A percentile compares a stretch with the other conserved stretches of the same genome.
These are phyloP conservation scores for Candida vartiovaarae DNA, from an alignment of 805 yeast genomes.

Conservation along the genomic window DNA sequence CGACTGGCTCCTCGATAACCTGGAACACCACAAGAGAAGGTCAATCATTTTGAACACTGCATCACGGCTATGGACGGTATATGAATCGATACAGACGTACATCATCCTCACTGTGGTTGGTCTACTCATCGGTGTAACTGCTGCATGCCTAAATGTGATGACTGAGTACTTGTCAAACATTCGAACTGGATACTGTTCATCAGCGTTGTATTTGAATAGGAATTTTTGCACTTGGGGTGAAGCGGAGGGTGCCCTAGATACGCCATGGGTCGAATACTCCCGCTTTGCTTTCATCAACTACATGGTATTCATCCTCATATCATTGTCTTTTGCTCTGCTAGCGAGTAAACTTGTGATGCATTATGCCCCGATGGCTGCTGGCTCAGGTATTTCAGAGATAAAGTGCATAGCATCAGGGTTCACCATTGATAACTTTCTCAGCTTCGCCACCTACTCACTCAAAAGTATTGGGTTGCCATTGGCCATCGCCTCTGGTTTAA, in stretches of 20 bases:
- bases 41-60: conserved; percentile 1
- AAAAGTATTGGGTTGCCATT: conserved; percentile 81
- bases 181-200: conserved; percentile 70
- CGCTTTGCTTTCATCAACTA: conserved; percentile 40
- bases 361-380: conserved; percentile 89
- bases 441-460: conserved; percentile 61
- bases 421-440: conserved; percentile 67
- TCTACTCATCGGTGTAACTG: conserved; percentile 68
- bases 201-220: conserved; percentile 61
- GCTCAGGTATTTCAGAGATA: conserved; percentile 95
- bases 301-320: conserved; percentile 47
- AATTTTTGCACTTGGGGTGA: conserved; percentile 79
- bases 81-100: conserved; percentile 39
- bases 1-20: conserved; percentile 64
- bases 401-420: conserved; percentile 93
- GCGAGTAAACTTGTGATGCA: conserved; percentile 64
- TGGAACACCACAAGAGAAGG: conserved; percentile 34
- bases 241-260: conserved; percentile 39
- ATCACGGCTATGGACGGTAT: conserved; percentile 8
- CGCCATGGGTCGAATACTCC: conserved; percentile 68
- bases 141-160: conserved; percentile 72
- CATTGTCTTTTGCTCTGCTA: conserved; percentile 52
- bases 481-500: conserved; percentile 87
- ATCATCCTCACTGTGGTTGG: conserved; percentile 73
- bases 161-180: conserved; percentile 83